phyloP scores from a whole-genome alignment of 1,284 basidiomycete species.

The Paramarasmius palmivorus region DNA sequence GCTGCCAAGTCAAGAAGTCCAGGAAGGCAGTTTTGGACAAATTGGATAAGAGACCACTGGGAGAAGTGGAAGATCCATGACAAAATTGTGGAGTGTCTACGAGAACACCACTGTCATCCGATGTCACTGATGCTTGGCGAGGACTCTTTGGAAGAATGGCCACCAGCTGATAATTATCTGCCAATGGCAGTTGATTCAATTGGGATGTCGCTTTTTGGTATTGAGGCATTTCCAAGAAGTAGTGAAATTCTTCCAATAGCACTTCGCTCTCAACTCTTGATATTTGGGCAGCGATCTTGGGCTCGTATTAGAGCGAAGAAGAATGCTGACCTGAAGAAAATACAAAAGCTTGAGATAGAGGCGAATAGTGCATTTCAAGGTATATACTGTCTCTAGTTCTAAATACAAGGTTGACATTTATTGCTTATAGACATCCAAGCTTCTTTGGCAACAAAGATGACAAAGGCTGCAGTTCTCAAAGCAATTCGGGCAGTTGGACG shows the following conservation, averaged over 20 bases:
- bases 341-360: slow-evolving; percentile 4
- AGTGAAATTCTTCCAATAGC: slow-evolving; percentile 3
- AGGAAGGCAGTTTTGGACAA: slow-evolving; percentile 21
- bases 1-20: slow-evolving; percentile 15
- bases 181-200: slow-evolving; percentile 20
- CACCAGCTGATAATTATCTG: slow-evolving; percentile 18
- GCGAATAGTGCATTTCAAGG: slow-evolving; percentile 20
- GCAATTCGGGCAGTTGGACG: slow-evolving; percentile 15
- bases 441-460: slow-evolving; percentile 7
- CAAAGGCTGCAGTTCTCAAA: slow-evolving; percentile 12
- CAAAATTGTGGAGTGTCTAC: slow-evolving; percentile 18
- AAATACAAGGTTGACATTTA: slow-evolving; percentile 21
- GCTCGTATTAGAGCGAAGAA: slow-evolving; percentile 5
- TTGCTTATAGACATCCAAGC: no score
- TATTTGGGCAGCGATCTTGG: slow-evolving; percentile 20
- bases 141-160: slow-evolving; percentile 11
- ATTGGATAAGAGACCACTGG: slow-evolving; percentile 18
- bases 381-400: slow-evolving; percentile 9
- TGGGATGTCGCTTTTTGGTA: slow-evolving; percentile 23
- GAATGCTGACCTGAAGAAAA: background rate
- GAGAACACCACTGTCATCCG: slow-evolving; percentile 20
- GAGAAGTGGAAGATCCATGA: slow-evolving; percentile 21
- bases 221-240: slow-evolving; percentile 13
- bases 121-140: slow-evolving; percentile 4
- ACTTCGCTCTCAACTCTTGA: slow-evolving; percentile 6